Conservation (phyloP, 306 rosid species). For the Arachis stenosperma region DNA sequence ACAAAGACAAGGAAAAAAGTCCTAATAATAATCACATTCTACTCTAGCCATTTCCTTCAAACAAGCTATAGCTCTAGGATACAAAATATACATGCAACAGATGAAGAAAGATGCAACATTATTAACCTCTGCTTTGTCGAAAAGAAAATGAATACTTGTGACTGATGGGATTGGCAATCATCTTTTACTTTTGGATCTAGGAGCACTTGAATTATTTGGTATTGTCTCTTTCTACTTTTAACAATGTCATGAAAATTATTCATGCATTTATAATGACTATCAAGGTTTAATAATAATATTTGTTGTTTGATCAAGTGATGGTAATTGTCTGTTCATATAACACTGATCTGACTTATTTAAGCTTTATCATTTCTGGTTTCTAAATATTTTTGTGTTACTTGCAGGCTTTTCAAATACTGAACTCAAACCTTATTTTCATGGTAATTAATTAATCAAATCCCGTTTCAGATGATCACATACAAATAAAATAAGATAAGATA, state of each 20-base stretch:
- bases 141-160: slow-evolving; percentile 67
- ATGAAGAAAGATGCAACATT: slow-evolving; percentile 67
- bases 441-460: too few relatives aligned
- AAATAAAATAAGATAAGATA: too few relatives aligned
- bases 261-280: neutral
- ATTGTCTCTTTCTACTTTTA: slow-evolving; percentile 24
- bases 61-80: too few relatives aligned
- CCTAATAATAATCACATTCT: too few relatives aligned
- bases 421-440: too few relatives aligned
- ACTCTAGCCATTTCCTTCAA: too few relatives aligned
- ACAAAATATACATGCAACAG: slow-evolving; percentile 39
- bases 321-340: neutral
- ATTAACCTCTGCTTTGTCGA: slow-evolving; percentile 60
- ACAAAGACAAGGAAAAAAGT: too few relatives aligned
- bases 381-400: neutral
- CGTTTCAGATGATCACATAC: too few relatives aligned
- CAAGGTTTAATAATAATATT: neutral
- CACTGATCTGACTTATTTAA: neutral
- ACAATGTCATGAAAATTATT: neutral
- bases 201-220: slow-evolving; percentile 65
- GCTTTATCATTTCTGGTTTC: neutral
- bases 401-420: neutral
- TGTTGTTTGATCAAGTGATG: neutral
- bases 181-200: slow-evolving; percentile 67
- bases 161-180: slow-evolving; percentile 69